Evolutionary conservation across 305 asterid genomes (phyloP).

Genomic region (Euphrasia arctica): DNA sequence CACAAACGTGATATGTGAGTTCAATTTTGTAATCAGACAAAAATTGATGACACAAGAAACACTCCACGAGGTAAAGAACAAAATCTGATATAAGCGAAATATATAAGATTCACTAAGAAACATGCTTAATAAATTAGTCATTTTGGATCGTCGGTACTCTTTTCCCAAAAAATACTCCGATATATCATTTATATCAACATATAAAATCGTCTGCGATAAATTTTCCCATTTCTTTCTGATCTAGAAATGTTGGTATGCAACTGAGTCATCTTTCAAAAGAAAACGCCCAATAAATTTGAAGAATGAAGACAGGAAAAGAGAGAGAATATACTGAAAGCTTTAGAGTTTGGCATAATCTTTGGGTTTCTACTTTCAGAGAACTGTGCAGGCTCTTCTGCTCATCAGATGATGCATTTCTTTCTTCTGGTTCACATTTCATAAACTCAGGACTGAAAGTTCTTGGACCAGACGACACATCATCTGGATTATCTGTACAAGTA

Average conservation of each 20-base stretch:
- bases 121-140: background rate
- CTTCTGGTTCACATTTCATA: background rate
- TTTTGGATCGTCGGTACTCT: too few species aligned
- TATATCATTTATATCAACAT: too few species aligned
- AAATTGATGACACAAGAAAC: background rate
- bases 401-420: constrained; percentile 7
- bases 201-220: too few species aligned
- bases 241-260: background rate
- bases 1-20: background rate
- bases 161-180: too few species aligned
- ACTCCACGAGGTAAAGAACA: background rate
- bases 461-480: background rate
- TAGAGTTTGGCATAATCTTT: constrained; percentile 10
- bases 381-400: constrained; percentile 2
- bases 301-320: background rate
- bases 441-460: constrained; percentile 1
- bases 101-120: background rate
- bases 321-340: constrained; percentile 4
- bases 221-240: background rate
- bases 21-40: background rate
- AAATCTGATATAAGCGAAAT: background rate
- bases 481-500: background rate
- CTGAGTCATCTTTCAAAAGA: background rate
- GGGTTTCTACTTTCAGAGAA: background rate
- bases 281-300: background rate